Base-by-base conservation (phyloP, 139 green algal species). In the Picochlorum sp. region DNA sequence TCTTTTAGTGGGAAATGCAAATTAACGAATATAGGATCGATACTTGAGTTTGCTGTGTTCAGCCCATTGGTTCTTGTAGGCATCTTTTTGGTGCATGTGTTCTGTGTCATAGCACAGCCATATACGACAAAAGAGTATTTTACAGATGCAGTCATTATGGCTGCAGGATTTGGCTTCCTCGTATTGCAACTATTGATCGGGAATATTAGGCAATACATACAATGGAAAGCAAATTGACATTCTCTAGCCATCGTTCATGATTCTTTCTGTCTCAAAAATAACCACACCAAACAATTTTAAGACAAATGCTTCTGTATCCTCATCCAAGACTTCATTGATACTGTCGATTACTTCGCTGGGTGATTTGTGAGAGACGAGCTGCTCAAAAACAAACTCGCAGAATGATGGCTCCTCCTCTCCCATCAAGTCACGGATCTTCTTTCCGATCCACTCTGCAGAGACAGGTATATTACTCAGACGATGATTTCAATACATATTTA, bases 271-370 rank as follows among this genome's bases (percentile, higher is more conserved):
- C 26, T 62, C 28, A 28, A 30, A 62, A 47, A 62, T 62, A 24
- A 62, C 30, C 26, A 62, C 69, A 51, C 73, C 79, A 77, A 87
- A 97, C 14, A 97, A 82, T 78, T 96, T 95, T 45, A 92, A 72
- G 16, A 95, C 83, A 66, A 97, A 97, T 11, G 66, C 70, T 45
- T 88, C 78, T 3, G 91, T 85, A 44, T 96, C 88, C 2, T 87
- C 72, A 54, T 71, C 63, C 18, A 78, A 21, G 2, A 65, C 57
- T 50, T 64, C 56, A 11, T 62, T 65, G 55, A 76, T 15, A 38
- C 37, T 67, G 30, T 49, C 45, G 23, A 72, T 37, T 37, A 72
- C 57, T n/a, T 62, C 37, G 45, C 57, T 45, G 45, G 68, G 61
- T 26, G 18, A 56, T 41, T 56, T 49, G 32, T 81, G 38, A 2